Percentiles rank a stretch among this genome's conserved stretches.
phyloP scores from a whole-genome alignment of 140 eudicot genomes.

The Bidens hawaiensis region DNA sequence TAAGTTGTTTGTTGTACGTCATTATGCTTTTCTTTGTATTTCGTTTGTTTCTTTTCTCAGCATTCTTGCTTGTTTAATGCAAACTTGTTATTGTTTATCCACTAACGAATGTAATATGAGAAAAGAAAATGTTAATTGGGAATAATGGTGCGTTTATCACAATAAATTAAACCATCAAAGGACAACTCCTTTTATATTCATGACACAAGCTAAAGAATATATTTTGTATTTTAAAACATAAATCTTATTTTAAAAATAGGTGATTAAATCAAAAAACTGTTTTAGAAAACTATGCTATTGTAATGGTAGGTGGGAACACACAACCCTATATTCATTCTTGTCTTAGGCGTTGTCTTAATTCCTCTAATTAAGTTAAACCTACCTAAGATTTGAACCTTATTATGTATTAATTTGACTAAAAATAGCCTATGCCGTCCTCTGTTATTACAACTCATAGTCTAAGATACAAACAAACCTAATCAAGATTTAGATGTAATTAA shows the following conservation, averaged over 20 bases:
- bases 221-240: neutral
- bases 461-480: conserved; percentile 32
- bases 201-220: neutral
- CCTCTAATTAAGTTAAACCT: conserved; percentile 12
- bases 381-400: conserved; percentile 5
- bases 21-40: no score
- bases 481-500: conserved; percentile 23
- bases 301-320: conserved; percentile 26
- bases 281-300: conserved; percentile 14
- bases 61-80: no score
- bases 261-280: neutral
- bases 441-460: conserved; percentile 35
- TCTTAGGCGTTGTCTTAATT: conserved; percentile 30
- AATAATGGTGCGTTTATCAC: neutral
- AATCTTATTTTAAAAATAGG: neutral
- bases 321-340: conserved; percentile 28
- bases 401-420: conserved; percentile 7
- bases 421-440: conserved; percentile 8
- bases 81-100: no score
- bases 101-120: no score
- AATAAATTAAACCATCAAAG: no score
- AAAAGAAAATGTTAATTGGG: neutral
- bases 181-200: neutral
- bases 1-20: no score
- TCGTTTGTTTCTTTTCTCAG: no score